phyloP scores from a whole-genome alignment of 2,329 filamentous ascomycete genomes.

The Colletotrichum sansevieriae region DNA sequence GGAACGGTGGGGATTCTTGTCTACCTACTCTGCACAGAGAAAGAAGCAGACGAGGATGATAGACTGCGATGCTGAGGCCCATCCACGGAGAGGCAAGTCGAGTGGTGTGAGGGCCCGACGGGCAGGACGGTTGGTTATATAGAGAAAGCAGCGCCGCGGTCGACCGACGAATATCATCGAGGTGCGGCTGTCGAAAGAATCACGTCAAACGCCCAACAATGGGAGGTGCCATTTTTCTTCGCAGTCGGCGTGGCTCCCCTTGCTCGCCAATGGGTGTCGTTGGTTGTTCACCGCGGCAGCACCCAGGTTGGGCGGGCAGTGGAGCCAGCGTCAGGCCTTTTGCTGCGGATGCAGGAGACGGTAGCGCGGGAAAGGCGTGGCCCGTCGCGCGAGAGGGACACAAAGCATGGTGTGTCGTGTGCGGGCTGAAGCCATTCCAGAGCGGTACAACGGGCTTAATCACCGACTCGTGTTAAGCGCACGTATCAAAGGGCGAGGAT shows the following conservation, averaged over 20 bases:
- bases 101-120: not conserved
- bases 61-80: not conserved
- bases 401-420: not conserved
- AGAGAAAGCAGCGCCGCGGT: constrained; percentile 1
- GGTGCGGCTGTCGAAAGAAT: not conserved
- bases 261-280: constrained; percentile 13
- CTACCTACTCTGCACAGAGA: not conserved
- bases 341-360: not conserved
- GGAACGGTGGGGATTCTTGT: not conserved
- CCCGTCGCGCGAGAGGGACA: constrained; percentile 1
- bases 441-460: not conserved
- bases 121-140: constrained; percentile 9
- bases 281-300: not conserved
- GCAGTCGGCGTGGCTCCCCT: not conserved
- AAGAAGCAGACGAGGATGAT: not conserved
- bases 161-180: constrained; percentile 27
- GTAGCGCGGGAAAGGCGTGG: constrained; percentile 1
- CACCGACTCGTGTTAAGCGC: constrained; percentile 33
- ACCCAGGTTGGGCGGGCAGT: constrained; percentile 4
- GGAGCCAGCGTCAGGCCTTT: constrained; percentile 12
- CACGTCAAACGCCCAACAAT: not conserved
- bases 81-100: not conserved
- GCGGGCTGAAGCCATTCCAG: constrained; percentile 8
- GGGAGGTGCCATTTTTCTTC: not conserved
- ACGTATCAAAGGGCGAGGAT: constrained; percentile 31